Evolutionary conservation across 768 basidiomycete genomes (phyloP).

Genomic region (Hebeloma cylindrosporum): DNA sequence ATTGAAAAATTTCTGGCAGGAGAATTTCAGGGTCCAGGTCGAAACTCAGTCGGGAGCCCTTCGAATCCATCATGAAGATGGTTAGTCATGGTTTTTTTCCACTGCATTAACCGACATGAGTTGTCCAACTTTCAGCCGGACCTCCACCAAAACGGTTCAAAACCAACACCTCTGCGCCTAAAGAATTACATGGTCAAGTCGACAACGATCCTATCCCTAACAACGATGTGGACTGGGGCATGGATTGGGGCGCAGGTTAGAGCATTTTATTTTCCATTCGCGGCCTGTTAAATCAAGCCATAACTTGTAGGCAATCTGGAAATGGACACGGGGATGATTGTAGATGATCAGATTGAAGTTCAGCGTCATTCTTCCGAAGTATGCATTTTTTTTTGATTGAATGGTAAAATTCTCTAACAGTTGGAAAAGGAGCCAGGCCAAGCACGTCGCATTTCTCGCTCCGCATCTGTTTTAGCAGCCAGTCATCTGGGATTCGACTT

Average conservation of each 20-base stretch:
- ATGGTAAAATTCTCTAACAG: background rate
- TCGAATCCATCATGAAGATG: conserved; percentile 32
- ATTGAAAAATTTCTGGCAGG: conserved; percentile 74
- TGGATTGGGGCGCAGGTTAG: conserved; percentile 16
- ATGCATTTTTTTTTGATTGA: conserved; percentile 1
- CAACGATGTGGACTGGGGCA: conserved; percentile 17
- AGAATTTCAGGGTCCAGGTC: conserved; percentile 69
- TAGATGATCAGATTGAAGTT: conserved; percentile 12
- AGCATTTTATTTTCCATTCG: background rate
- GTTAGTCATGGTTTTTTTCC: conserved; percentile 3
- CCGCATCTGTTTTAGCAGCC: conserved; percentile 48
- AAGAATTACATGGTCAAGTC: conserved; percentile 12
- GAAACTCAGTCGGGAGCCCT: conserved; percentile 54
- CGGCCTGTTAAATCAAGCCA: too few species aligned
- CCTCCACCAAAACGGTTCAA: conserved; percentile 52
- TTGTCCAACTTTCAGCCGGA: conserved; percentile 28
- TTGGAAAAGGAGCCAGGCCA: conserved; percentile 82
- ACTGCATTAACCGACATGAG: background rate
- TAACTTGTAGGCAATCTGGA: conserved; percentile 15
- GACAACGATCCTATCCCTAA: conserved; percentile 9
- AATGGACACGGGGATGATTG: conserved; percentile 14
- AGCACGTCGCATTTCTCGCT: conserved; percentile 70
- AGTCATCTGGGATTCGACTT: conserved; percentile 48
- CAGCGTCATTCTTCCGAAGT: conserved; percentile 60
- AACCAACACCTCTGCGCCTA: conserved; percentile 20